Base-by-base conservation (phyloP, 257 asterid species). In the Asclepias syriaca region DNA sequence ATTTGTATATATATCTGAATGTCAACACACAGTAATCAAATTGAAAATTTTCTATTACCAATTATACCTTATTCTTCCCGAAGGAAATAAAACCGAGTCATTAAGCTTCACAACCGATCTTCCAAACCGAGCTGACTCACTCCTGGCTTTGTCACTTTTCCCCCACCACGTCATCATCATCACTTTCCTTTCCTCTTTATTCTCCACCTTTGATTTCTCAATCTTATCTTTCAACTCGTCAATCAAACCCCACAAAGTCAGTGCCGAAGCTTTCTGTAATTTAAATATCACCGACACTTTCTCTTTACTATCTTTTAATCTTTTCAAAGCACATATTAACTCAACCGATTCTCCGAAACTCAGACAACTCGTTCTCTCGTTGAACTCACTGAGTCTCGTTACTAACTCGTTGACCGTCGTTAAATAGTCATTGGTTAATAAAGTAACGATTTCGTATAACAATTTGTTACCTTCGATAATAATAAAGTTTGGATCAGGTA, bases 261-360 rank as follows among this genome's bases (percentile, higher is more conserved):
- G 87, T 39, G 78, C 78, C 7, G 92, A 84, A 5, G 94, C 87
- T 77, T 92, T 92, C 5, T 78, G 60, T 8, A 82, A 73, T 8
- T 49, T 70, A 16, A 75, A 82, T 51, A 83, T 27, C 32, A 45
- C 70, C 37, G 78, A 78, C 3, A 83, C 19, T 51, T 84, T 84
- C 49, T 83, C 93, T 72, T 74, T 76, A 68, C 96, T 84, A 69
- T 77, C 88, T n/a, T 79, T 84, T 56, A 88, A 74, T 65, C 96
- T 80, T 73, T 80, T 90, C 69, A 90, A 78, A 10, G 73, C 86
- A 24, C 82, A 90, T 0, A 66, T 73, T 32, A 90, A 69, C 80
- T 90, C 96, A 15, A 90, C 87, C 27, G 92, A 87, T 56, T 92
- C 94, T 1, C 83, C 85, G 16, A 89, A 92, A 75, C 86, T 87